Evolutionary conservation across 2,329 filamentous ascomycete genomes (phyloP).

Genomic region (Claviceps paspali): DNA sequence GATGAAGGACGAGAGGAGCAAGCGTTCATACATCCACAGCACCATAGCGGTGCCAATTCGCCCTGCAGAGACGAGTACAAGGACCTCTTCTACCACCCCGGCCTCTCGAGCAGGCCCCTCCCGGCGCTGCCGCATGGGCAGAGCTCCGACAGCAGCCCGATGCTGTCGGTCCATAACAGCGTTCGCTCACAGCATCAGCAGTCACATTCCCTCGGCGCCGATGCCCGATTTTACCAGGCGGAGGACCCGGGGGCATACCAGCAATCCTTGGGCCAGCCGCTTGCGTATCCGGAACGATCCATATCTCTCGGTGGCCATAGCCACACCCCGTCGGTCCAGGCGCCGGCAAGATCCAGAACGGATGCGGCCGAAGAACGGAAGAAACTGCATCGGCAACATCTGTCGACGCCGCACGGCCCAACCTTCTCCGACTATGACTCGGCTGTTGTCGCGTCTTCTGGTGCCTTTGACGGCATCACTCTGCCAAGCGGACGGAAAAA

Average conservation of each 20-base stretch:
- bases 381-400: conserved; percentile 36
- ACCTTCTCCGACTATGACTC: conserved; percentile 43
- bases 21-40: conserved; percentile 38
- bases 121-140: conserved; percentile 45
- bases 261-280: conserved; percentile 19
- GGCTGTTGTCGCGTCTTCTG: conserved; percentile 35
- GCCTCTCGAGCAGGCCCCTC: conserved; percentile 50
- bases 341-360: conserved; percentile 84
- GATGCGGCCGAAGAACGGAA: conserved; percentile 66
- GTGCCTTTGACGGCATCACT: conserved; percentile 65
- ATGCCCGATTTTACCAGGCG: conserved; percentile 24
- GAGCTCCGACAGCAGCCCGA: conserved; percentile 44
- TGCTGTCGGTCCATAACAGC: conserved; percentile 29
- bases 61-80: conserved; percentile 59
- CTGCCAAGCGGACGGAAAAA: conserved; percentile 65
- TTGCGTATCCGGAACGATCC: conserved; percentile 47
- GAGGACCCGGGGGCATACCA: conserved; percentile 37
- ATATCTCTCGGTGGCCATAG: conserved; percentile 73
- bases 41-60: conserved; percentile 49
- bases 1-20: conserved; percentile 75
- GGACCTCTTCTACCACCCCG: conserved; percentile 89
- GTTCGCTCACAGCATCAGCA: conserved; percentile 31
- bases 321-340: conserved; percentile 60
- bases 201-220: conserved; percentile 31
- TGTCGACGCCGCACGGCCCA: conserved; percentile 35